Conservation (phyloP, 352 stramenopile species). For the Phytophthora hibernalis region DNA sequence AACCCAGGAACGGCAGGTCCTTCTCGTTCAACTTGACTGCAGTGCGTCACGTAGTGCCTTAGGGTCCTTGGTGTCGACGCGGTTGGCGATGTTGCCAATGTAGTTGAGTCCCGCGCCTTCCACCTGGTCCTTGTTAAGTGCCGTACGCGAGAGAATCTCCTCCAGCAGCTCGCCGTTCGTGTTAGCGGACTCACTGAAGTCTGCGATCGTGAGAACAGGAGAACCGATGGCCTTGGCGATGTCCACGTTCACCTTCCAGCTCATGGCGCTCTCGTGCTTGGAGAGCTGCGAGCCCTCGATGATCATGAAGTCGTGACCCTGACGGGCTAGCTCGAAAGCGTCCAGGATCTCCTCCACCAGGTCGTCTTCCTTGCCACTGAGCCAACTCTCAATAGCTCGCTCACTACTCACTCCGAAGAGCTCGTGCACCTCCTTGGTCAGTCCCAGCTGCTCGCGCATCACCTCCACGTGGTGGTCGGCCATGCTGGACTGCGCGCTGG, state of each 20-base stretch:
- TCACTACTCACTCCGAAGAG: constrained; percentile 73
- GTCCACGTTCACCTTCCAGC: constrained; percentile 84
- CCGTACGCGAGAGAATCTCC: constrained; percentile 67
- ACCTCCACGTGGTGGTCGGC: constrained; percentile 78
- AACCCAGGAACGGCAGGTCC: constrained; percentile 67
- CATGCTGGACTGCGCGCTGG: constrained; percentile 32
- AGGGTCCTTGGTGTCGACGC: constrained; percentile 51
- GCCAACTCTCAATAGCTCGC: constrained; percentile 54
- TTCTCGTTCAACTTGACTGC: constrained; percentile 42
- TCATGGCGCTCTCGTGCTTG: constrained; percentile 73
- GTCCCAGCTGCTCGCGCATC: constrained; percentile 66
- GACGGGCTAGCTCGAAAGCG: constrained; percentile 58
- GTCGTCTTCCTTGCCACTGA: constrained; percentile 69
- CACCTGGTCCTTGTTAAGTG: constrained; percentile 67
- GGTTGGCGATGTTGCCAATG: constrained; percentile 82
- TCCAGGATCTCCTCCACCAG: constrained; percentile 75
- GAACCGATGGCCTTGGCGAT: constrained; percentile 76
- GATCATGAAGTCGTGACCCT: constrained; percentile 85
- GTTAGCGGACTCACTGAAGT: constrained; percentile 44
- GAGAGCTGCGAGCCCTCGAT: constrained; percentile 79
- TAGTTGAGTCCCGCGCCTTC: constrained; percentile 63
- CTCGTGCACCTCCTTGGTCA: constrained; percentile 43
- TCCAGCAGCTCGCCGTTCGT: constrained; percentile 44
- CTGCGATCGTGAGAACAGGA: constrained; percentile 69
- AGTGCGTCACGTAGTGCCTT: constrained; percentile 47